A percentile compares a stretch with the other conserved stretches of the same genome.
phyloP scores from a whole-genome alignment of 2,329 filamentous ascomycete genomes.

The Dothistroma pini region DNA sequence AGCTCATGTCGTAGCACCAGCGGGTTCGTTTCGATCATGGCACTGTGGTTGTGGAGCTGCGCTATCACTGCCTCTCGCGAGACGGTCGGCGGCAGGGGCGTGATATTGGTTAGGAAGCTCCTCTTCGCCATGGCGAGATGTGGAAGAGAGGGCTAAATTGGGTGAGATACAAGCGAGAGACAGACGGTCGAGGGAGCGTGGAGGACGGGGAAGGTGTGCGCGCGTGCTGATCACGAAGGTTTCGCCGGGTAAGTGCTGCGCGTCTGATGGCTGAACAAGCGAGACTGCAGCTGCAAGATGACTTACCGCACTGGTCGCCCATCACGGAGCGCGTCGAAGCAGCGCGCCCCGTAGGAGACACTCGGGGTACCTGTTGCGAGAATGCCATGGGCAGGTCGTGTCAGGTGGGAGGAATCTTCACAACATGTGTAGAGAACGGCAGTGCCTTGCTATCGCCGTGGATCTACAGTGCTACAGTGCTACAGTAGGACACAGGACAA shows the following conservation, averaged over 20 bases:
- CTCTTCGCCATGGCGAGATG: constrained; percentile 60
- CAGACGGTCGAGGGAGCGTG: neutral
- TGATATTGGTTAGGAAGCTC: constrained; percentile 71
- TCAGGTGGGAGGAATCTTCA: too few species aligned
- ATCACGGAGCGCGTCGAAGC: neutral
- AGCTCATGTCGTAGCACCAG: constrained; percentile 68
- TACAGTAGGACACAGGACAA: too few species aligned
- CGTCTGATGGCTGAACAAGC: neutral
- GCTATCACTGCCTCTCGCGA: constrained; percentile 66
- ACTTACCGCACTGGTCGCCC: neutral
- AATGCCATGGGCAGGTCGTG: too few species aligned
- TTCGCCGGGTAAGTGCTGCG: constrained; percentile 2
- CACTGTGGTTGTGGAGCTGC: constrained; percentile 71
- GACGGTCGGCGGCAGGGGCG: constrained; percentile 67
- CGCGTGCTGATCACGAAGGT: neutral
- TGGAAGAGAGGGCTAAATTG: neutral
- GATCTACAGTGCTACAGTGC: too few species aligned
- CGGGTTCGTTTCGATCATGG: constrained; percentile 87
- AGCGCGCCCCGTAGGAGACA: too few species aligned
- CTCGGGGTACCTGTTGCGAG: too few species aligned
- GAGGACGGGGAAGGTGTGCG: neutral
- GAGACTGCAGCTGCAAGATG: neutral
- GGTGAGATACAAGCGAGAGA: neutral
- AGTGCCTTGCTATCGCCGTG: too few species aligned
- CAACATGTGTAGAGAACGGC: too few species aligned